Conservation (phyloP, 768 basidiomycete genomes). For the Kwoniella dejecticola region DNA sequence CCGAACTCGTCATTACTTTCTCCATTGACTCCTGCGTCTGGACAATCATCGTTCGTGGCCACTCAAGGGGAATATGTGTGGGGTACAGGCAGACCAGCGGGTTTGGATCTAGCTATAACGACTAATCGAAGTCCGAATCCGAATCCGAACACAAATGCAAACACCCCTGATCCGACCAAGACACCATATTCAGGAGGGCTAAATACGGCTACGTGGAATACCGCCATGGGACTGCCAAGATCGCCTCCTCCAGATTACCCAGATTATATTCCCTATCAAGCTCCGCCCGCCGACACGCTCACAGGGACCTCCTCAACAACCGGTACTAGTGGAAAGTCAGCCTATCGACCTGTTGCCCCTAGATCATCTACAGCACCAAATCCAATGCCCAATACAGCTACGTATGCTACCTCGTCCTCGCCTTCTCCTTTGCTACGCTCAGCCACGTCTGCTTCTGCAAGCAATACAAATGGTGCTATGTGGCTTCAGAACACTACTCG, state of each 20-base stretch:
- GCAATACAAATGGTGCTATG: background rate
- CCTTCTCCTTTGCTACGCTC: background rate
- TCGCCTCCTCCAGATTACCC: constrained; percentile 22
- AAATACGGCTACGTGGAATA: background rate
- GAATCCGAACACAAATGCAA: background rate
- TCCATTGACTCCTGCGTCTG: constrained; percentile 6
- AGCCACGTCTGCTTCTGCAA: background rate
- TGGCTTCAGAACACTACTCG: no score
- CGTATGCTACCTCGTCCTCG: background rate
- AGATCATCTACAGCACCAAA: background rate
- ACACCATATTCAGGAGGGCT: background rate
- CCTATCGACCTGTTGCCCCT: constrained; percentile 2
- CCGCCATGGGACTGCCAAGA: background rate
- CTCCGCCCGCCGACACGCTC: background rate
- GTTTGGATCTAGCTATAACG: constrained; percentile 4
- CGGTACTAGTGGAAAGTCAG: constrained; percentile 8
- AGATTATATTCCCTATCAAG: constrained; percentile 20
- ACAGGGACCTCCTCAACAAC: background rate
- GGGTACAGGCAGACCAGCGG: constrained; percentile 17
- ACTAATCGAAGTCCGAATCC: background rate
- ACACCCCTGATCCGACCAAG: background rate
- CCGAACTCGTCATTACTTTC: background rate
- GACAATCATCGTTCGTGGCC: background rate
- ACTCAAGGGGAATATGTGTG: constrained; percentile 9
- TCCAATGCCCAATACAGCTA: no score